A percentile compares a stretch with the other conserved stretches of the same genome.
Conservation (phyloP, 768 basidiomycete species). For the Hemileccinum rubropunctum region DNA sequence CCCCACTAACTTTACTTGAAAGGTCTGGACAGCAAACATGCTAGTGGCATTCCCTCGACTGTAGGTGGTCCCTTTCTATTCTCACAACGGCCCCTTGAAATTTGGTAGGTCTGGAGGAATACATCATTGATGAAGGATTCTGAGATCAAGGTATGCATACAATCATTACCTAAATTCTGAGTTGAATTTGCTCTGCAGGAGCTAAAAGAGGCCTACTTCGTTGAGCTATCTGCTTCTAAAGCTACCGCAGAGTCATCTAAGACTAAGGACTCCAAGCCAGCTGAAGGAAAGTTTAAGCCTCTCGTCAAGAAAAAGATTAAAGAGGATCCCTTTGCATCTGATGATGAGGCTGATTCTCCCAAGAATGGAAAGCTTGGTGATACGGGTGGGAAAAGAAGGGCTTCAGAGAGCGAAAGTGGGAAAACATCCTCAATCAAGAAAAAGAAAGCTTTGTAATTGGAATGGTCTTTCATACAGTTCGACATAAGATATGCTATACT, state of each 20-base stretch:
- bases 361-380: slow-evolving; percentile 16
- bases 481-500: no score
- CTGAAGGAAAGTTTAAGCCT: slow-evolving; percentile 36
- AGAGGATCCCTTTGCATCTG: slow-evolving; percentile 57
- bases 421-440: slow-evolving; percentile 37
- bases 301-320: slow-evolving; percentile 45
- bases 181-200: slow-evolving; percentile 36
- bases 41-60: slow-evolving; percentile 69
- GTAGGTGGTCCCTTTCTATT: slow-evolving; percentile 36
- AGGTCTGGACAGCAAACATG: slow-evolving; percentile 76
- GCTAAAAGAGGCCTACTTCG: slow-evolving; percentile 60
- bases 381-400: slow-evolving; percentile 9
- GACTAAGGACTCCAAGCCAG: slow-evolving; percentile 17
- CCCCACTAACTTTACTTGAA: slow-evolving; percentile 1
- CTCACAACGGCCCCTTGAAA: not conserved
- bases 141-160: slow-evolving; percentile 55
- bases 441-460: slow-evolving; percentile 24
- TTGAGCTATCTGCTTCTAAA: slow-evolving; percentile 40
- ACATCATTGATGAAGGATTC: slow-evolving; percentile 52
- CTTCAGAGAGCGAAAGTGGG: slow-evolving; percentile 29
- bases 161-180: not conserved
- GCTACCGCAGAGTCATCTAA: slow-evolving; percentile 22
- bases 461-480: not conserved
- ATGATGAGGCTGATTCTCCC: slow-evolving; percentile 30
- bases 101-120: slow-evolving; percentile 66